Conservation (phyloP, 208 protist genomes). For the Leishmania tropica region DNA sequence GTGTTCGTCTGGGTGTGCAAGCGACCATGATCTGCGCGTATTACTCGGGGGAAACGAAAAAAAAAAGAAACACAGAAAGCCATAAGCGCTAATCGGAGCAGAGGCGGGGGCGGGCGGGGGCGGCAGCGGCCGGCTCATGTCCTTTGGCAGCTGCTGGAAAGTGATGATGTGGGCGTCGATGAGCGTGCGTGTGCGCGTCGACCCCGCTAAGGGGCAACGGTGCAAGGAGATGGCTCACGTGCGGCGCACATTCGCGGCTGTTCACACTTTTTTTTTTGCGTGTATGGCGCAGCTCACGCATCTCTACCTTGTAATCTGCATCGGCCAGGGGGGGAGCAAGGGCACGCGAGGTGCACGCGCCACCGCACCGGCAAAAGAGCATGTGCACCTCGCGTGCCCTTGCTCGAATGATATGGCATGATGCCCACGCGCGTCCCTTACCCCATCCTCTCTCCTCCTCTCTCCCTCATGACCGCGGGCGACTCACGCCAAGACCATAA, state of each 20-base stretch:
- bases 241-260: background rate
- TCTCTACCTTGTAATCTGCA: background rate
- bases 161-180: background rate
- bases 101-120: background rate
- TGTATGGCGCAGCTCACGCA: background rate
- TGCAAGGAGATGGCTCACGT: background rate
- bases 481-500: background rate
- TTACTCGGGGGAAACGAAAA: background rate
- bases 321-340: background rate
- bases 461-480: background rate
- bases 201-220: background rate
- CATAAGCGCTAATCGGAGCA: background rate
- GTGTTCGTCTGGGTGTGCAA: background rate
- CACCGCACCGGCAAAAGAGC: background rate
- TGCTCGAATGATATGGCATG: background rate
- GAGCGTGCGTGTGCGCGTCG: background rate
- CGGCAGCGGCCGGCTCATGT: background rate
- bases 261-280: too few species aligned
- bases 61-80: background rate
- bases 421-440: background rate
- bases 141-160: too few species aligned
- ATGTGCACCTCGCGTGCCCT: background rate
- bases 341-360: background rate
- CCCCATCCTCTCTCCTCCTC: background rate
- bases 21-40: background rate